Evolutionary conservation across 2,329 filamentous ascomycete species (phyloP), one percentile per base, ranked within the genome.

Genomic region (Xylaria sp.): DNA sequence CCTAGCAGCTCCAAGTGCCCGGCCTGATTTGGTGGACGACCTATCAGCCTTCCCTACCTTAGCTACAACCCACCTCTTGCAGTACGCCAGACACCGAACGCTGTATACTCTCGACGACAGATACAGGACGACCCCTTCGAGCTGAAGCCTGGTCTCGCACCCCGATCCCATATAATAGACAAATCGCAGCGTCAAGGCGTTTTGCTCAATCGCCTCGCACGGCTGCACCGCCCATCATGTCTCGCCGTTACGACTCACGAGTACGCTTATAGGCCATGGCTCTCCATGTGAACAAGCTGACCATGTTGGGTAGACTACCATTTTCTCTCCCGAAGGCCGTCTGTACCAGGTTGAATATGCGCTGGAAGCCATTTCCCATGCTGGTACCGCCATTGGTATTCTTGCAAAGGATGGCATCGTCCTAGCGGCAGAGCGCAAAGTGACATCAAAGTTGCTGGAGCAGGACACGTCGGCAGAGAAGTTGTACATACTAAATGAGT

Each of bases 331-430:
- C 69, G 96, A 99, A 85, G 96, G 96, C 73, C 94, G 96, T 79
- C 89, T 99, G 70, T 99, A 99, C 83, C 96, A 99, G 84, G 96
- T 99, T 77, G 96, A 99, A 89, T 99, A 99, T 87, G 97, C 96
- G 31, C 89, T 99, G 61, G 96, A 99, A 83, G 96, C 96, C 80
- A 99, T 99, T 80, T 99, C 96, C 74, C 96, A 99, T 78, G 96
- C 96, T 75, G 96, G 96, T 76, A 99, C 96, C 59, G 96, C 96
- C 74, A 90, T 99, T 77, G 96, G 96, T 65, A 97, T 99, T 79
- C 87, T 99, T 74, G 96, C 97, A 74, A 94, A 97, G 83, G 96
- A 99, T 89, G 96, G 96, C 77, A 99, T 99, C 79, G 96, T 99
- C 70, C 89, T 99, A 66, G 96, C 97, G 65, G 96, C 97, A 53